Evolutionary conservation across 1,139 yeast species (phyloP), one percentile per base, ranked within the genome.

Genomic region (Pichia inconspicua): DNA sequence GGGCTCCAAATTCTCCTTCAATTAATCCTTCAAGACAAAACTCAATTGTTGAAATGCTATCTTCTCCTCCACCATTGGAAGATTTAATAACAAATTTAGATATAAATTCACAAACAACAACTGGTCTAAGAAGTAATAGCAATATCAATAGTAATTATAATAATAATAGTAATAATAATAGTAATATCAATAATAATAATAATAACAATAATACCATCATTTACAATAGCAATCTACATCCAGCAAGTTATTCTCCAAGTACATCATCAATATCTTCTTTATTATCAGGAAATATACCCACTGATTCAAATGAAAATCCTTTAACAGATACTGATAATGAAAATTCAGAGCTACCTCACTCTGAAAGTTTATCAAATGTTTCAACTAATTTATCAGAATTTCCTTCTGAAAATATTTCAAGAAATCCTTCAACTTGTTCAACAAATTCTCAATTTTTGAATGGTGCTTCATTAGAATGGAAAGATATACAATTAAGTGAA

Each of bases 21-120:
- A 53, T 54, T n/a, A 58, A 64, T 25, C 59, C 57, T 27, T 51
- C 60, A 8, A 70, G 89, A 53, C 84, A 81, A 56, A 75, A 85
- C 0, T 84, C 94, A n/a, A 84, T 86, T 51, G 95, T 84, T 41
- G 95, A 86, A 62, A 66, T 86, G 66, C 70, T 86, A 44, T 79
- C 88, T n/a, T 80, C 92, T 8, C 95, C 95, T 1, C 95, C 95
- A 8, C 86, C 88, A 0, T 65, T 82, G 48, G 72, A 45, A 6
- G 46, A 48, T 9, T 27, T 28, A 30, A 49, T 49, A 25, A 32
- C 52, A 17, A 47, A 19, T 34, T 41, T 47, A 36, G 54, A 53
- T 44, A 51, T 49, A 27, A 28, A 27, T 25, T 9, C 32, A 19
- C 41, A 39, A 15, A 27, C 41, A 12, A 28, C 28, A 27, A 27